Evolutionary conservation across 306 rosid species (phyloP), one percentile per base, ranked within the genome.

Genomic region (Vigna nakashimae): DNA sequence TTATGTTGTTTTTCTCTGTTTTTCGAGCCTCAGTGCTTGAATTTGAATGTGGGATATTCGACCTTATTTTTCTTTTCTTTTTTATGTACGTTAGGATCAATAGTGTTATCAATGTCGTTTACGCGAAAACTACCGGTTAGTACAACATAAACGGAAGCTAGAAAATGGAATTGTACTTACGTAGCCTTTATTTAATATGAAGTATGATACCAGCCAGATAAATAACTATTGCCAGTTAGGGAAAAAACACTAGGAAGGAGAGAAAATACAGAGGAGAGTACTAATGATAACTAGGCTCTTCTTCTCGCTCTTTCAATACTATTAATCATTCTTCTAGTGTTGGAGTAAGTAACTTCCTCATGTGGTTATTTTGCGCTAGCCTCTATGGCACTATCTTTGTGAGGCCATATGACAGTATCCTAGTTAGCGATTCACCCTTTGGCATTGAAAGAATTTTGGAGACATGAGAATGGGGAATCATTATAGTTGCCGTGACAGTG

Each of bases 71-170:
- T 32, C 34, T 24, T 34, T 62, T 8, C 40, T 9, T 1, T 45
- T 5, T 46, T 46, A 57, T 32, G 30, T 20, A 30, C 42, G 57
- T 69, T 4, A 74, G 13, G 65, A 67, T 63, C 76, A 28, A 1
- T 38, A 50, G 20, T 51, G 20, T 64, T 46, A 28, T 30, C 50
- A 8, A 64, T 74, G 79, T 51, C 15, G 52, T 85, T 78, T 43
- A 36, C 17, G 16, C 14, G 58, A 45, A 76, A 65, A 26, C 36
- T 57, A 28, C 40, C 18, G 32, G 18, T 17, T 2, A 26, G 38
- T 14, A 59, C 5, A 59, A 12, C 40, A 26, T 11, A 26, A 59
- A 28, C 15, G 5, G 65, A 59, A 26, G 65, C 40, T 1, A 12
- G n/a, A 20, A 59, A 26, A 59, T 13, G 38, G 11, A 59, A 59